Evolutionary conservation across 495 filamentous ascomycete genomes (phyloP), one percentile per base, ranked within the genome.

Genomic region (Penicillium tannophilum): DNA sequence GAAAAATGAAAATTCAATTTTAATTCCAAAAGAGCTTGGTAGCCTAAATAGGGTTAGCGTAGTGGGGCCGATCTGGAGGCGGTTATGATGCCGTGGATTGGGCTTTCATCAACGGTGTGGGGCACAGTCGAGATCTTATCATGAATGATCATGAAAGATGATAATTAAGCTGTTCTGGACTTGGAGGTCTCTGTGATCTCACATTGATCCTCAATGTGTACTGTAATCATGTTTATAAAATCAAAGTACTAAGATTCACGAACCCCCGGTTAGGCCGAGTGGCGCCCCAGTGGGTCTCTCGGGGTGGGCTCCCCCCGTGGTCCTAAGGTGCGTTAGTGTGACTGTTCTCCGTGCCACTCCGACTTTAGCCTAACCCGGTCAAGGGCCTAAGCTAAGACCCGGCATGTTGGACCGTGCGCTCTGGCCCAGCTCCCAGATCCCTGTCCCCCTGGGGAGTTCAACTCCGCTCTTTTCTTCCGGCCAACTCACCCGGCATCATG

Each of bases 41-140:
- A 10, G n/a, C 69, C 71, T 64, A 68, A 63, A 75, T 12, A 66
- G 70, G 74, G 24, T 63, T 76, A 76, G 76, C 51, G 63, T 12
- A 20, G 68, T 69, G 74, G 75, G 68, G 72, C 59, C 66, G 70
- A 75, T 75, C 75, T 75, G 69, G 72, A 75, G 71, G 72, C 69
- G 67, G 67, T 70, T 66, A 43, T 41, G 42, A 28, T 55, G 23
- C 44, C 31, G 36, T 51, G 52, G 58, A 52, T 52, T 60, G 45
- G 45, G 43, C 47, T 51, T 54, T 28, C 30, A 30, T 39, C 19
- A 53, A 51, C 30, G 53, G 47, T 44, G 51, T 49, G 49, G 50
- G 54, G 54, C 54, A 20, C 33, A 49, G 24, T 20, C 8, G 9
- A 19, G 26, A 30, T 56, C 3, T n/a, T 39, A 23, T 46, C 31